Base-by-base conservation (phyloP, 2,329 filamentous ascomycete genomes). In the Paraconiothyrium brasiliense region DNA sequence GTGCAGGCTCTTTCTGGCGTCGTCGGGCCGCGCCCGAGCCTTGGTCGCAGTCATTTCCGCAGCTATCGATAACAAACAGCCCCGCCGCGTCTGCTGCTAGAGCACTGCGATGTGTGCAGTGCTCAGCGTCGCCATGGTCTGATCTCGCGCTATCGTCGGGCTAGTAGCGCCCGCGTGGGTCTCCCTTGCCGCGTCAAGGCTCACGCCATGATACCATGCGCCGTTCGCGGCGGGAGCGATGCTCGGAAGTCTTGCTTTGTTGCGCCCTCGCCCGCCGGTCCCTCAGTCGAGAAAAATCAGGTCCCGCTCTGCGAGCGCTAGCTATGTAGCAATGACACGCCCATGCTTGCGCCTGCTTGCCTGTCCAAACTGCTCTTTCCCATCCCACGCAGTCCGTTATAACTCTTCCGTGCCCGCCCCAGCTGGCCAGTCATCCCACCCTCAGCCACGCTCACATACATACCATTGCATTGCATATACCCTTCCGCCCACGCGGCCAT, bases 221-320 rank as follows among this genome's bases (percentile, higher is more conserved):
- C 52, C 52, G 52, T 55, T 55, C 52, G 52, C 52, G 52, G 52
- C 52, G 52, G 52, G 24, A 55, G 52, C 52, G 37, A 43, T 30
- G 51, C 51, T 54, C 51, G 51, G 51, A 20, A 30, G 37, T 55
- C 52, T 46, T 47, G 39, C 52, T 55, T 55, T 55, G 52, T 55
- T 55, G 52, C 52, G 52, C 52, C 52, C 37, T 30, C 30, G 52
- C 52, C 39, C 27, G 41, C 39, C 14, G 41, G 14, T 10, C 30
- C n/a, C 41, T 47, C 30, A n/a, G 13, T 24, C 52, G 14, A 30
- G 27, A 46, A 55, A 46, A 55, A 46, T 11, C 27, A 44, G 32
- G 54, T 22, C 54, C 54, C 16, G 54, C 54, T 30, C 27, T 9
- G 4, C 30, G 32, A 37, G 48, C 48, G 48, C 48, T 51, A 51